Percentiles rank a stretch among this genome's conserved stretches.
These are phyloP conservation scores for Guadua angustifolia DNA, from an alignment of 176 grass and related monocot genomes.

Conservation along the genomic window DNA sequence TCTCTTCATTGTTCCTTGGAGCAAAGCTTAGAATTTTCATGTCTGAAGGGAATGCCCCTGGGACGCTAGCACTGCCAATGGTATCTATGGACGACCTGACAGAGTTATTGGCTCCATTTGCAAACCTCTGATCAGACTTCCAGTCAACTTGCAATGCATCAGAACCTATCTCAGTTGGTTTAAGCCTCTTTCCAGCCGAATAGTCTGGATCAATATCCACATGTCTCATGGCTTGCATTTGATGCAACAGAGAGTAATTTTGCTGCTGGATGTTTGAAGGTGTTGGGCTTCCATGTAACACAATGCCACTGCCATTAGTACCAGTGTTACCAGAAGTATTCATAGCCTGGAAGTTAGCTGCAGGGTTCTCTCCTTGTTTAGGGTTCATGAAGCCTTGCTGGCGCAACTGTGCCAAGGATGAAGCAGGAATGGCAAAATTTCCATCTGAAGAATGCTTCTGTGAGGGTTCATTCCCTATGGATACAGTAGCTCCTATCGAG, in stretches of 20 bases:
- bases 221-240: conserved; percentile 78
- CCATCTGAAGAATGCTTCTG: conserved; percentile 60
- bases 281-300: conserved; percentile 62
- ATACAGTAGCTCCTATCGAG: conserved; percentile 45
- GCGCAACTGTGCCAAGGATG: conserved; percentile 60
- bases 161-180: conserved; percentile 59
- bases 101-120: conserved; percentile 56
- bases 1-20: conserved; percentile 69
- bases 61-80: conserved; percentile 50
- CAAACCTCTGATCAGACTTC: conserved; percentile 62
- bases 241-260: conserved; percentile 77
- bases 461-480: conserved; percentile 52
- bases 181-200: conserved; percentile 60
- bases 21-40: conserved; percentile 80
- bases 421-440: conserved; percentile 45
- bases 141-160: conserved; percentile 65
- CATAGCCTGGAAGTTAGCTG: conserved; percentile 49
- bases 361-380: conserved; percentile 59
- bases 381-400: conserved; percentile 61
- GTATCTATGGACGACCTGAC: conserved; percentile 55
- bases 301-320: conserved; percentile 46
- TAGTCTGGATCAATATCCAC: conserved; percentile 65
- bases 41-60: conserved; percentile 60
- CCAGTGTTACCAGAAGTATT: conserved; percentile 49
- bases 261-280: conserved; percentile 70